Evolutionary conservation across 768 basidiomycete genomes (phyloP), one percentile per base, ranked within the genome.

Genomic region (Boletellus emodensis): DNA sequence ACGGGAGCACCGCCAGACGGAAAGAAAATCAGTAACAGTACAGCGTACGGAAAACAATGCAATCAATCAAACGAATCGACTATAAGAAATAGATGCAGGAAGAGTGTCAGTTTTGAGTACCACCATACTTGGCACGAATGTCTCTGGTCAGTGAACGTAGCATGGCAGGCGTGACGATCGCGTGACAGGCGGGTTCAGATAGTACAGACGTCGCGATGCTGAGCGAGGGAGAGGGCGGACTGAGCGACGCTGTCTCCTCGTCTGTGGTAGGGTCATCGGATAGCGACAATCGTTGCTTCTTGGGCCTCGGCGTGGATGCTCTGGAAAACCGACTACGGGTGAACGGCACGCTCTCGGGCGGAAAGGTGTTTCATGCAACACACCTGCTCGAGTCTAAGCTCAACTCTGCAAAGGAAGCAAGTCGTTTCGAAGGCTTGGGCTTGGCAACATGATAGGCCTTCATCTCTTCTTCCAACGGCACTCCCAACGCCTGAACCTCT

Each of bases 121-220:
- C 24, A 15, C 68, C 60, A 61, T 68, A 68, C 57, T 62, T 68
- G 47, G 60, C 46, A 30, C 67, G 64, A 38, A 68, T 54, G 37
- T 70, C 61, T 33, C 53, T 64, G 39, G 66, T 63, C 44, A 68
- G 26, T 5, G 64, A 62, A 33, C 82, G 79, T 43, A 87, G 62
- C 85, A 87, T 87, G 14, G 81, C 80, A 22, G 81, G 69, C 3
- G 84, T 86, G 33, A 85, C 76, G 17, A 70, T 53, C 15, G 75
- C 69, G 14, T 39, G 53, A 13, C 60, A 56, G 18, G 73, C 65
- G 3, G 51, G 45, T 32, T 66, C 69, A 10, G 71, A 66, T 26
- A 64, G 57, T 5, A 74, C 65, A 1, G 77, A 76, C 0, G 74
- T 75, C 40, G 74, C 73, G 18, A 66, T 65, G 34, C 79, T 80